Evolutionary conservation across 306 rosid genomes (phyloP).

Genomic region (Pterocarpus macrocarpus): DNA sequence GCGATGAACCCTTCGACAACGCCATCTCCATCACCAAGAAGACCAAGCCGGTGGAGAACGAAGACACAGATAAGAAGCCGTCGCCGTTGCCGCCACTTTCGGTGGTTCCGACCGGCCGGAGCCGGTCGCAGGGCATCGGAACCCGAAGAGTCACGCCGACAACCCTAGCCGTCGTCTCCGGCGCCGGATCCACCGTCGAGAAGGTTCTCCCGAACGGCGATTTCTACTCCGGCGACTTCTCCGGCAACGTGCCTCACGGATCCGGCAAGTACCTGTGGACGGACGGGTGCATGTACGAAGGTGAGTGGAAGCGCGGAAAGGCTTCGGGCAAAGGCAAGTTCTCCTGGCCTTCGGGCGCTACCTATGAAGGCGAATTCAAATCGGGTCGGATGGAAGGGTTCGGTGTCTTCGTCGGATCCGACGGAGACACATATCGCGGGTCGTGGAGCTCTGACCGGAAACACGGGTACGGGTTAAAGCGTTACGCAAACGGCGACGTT

Average conservation of each 20-base stretch:
- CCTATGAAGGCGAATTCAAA: constrained; percentile 91
- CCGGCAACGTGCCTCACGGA: constrained; percentile 84
- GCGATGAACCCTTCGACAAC: constrained; percentile 57
- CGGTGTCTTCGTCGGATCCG: constrained; percentile 77
- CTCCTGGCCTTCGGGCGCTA: constrained; percentile 95
- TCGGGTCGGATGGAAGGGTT: constrained; percentile 87
- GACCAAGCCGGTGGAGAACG: constrained; percentile 57
- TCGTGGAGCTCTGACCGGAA: constrained; percentile 87
- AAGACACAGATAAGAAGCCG: constrained; percentile 41
- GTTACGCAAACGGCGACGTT: constrained; percentile 89
- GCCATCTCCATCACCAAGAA: constrained; percentile 55
- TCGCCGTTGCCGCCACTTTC: constrained; percentile 45
- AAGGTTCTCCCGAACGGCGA: constrained; percentile 86
- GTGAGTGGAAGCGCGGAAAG: constrained; percentile 85
- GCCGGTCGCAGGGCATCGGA: constrained; percentile 70
- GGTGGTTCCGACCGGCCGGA: constrained; percentile 51
- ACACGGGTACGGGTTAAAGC: constrained; percentile 80
- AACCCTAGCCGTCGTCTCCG: constrained; percentile 32
- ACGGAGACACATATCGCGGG: constrained; percentile 84
- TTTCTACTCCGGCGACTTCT: constrained; percentile 87
- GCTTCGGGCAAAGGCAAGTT: constrained; percentile 82
- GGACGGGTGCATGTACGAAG: constrained; percentile 90
- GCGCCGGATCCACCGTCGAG: constrained; percentile 53
- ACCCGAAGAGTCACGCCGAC: constrained; percentile 78
- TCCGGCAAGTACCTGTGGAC: constrained; percentile 94